Evolutionary conservation across 2,329 filamentous ascomycete genomes (phyloP).

Genomic region (Orbilia oligospora): DNA sequence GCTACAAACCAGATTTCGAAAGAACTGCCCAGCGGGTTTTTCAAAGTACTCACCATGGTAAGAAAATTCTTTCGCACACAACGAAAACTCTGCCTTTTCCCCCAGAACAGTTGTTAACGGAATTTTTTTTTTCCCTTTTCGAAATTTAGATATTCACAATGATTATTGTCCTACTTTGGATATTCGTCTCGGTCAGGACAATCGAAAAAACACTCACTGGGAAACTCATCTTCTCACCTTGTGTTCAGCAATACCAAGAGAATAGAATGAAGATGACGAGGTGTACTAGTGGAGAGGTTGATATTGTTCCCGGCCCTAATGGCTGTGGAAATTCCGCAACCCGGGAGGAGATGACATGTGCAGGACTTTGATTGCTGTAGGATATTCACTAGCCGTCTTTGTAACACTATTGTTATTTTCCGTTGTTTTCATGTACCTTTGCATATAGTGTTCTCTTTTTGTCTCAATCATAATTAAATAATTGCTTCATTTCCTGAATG

Average conservation of each 20-base stretch:
- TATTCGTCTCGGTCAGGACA: constrained; percentile 71
- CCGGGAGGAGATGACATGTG: constrained; percentile 34
- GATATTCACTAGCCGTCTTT: background rate
- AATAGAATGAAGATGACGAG: constrained; percentile 29
- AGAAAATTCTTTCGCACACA: constrained; percentile 47
- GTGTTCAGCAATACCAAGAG: constrained; percentile 68
- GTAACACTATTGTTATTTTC: background rate
- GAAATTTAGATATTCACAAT: constrained; percentile 69
- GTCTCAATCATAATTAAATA: background rate
- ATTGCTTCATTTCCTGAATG: background rate
- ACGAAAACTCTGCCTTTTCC: background rate
- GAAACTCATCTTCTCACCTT: constrained; percentile 72
- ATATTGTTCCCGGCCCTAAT: constrained; percentile 2
- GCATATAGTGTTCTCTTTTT: background rate
- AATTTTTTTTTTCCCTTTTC: constrained; percentile 6
- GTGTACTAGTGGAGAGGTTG: constrained; percentile 7
- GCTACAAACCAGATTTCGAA: constrained; percentile 70
- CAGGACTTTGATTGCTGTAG: constrained; percentile 18
- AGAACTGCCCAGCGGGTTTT: constrained; percentile 73
- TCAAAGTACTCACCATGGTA: constrained; percentile 72
- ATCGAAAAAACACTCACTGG: constrained; percentile 70
- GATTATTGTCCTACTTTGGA: constrained; percentile 72
- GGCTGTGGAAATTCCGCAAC: constrained; percentile 39
- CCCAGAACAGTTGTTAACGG: background rate
- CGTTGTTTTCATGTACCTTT: background rate